These are phyloP conservation scores for Trichoderma erinaceum DNA, from an alignment of 495 filamentous ascomycete genomes.

Conservation along the genomic window DNA sequence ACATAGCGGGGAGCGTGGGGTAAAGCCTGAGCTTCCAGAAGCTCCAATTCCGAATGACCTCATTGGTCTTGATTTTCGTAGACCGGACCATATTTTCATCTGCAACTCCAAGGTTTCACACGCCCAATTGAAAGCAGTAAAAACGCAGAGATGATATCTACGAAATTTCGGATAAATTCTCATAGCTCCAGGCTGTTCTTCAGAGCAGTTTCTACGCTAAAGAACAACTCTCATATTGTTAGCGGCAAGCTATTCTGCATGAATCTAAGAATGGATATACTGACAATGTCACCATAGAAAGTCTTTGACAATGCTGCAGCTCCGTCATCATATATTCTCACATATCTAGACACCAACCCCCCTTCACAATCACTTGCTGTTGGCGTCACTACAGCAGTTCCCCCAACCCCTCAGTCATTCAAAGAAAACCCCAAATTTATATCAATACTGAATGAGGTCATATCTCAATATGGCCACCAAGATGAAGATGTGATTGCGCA, in stretches of 20 bases:
- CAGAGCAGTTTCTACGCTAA: constrained; percentile 32
- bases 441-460: constrained; percentile 63
- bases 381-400: constrained; percentile 64
- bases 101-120: background rate
- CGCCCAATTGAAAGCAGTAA: background rate
- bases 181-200: background rate
- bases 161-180: constrained; percentile 16
- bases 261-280: background rate
- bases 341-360: constrained; percentile 68
- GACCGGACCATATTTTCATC: background rate
- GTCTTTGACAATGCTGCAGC: constrained; percentile 51
- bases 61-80: background rate
- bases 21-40: background rate
- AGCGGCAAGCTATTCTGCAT: constrained; percentile 24
- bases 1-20: constrained; percentile 2
- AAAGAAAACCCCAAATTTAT: constrained; percentile 73
- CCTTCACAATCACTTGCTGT: constrained; percentile 64
- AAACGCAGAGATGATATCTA: constrained; percentile 21
- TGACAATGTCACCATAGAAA: constrained; percentile 49
- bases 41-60: constrained; percentile 8
- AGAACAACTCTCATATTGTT: constrained; percentile 43
- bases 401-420: constrained; percentile 72
- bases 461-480: constrained; percentile 59
- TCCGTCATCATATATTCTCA: constrained; percentile 52
- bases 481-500: constrained; percentile 71